phyloP scores from a whole-genome alignment of 306 rosid species.

The Lithocarpus polystachyus region DNA sequence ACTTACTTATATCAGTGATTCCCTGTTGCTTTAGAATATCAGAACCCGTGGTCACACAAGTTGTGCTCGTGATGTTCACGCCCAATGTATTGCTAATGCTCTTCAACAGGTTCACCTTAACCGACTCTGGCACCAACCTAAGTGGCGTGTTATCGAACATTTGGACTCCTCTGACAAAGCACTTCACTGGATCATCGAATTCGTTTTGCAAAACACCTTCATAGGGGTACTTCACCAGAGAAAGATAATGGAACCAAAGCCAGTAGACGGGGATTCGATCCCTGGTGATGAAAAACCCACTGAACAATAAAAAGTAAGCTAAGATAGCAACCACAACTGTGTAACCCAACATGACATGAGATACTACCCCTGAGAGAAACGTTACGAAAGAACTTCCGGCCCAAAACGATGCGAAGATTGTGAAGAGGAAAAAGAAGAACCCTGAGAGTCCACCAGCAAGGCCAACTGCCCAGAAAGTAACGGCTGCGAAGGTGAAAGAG shows the following conservation, averaged over 20 bases:
- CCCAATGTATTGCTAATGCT: constrained; percentile 68
- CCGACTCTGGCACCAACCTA: constrained; percentile 30
- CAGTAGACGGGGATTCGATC: constrained; percentile 75
- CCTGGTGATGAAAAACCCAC: constrained; percentile 80
- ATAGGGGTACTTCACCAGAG: constrained; percentile 86
- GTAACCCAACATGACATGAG: constrained; percentile 85
- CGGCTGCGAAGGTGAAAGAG: constrained; percentile 64
- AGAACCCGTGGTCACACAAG: constrained; percentile 71
- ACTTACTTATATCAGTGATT: constrained; percentile 60
- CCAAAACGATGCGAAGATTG: constrained; percentile 62
- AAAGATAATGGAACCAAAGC: constrained; percentile 87
- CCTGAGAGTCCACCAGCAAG: constrained; percentile 60
- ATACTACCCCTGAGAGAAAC: constrained; percentile 72
- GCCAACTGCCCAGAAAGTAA: constrained; percentile 77
- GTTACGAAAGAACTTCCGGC: constrained; percentile 91
- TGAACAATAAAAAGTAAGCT: constrained; percentile 79
- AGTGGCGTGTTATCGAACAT: constrained; percentile 78
- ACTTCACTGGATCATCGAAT: constrained; percentile 40
- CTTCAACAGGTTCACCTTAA: constrained; percentile 57
- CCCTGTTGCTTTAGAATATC: constrained; percentile 76
- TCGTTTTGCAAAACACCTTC: constrained; percentile 83
- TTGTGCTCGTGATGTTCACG: constrained; percentile 42
- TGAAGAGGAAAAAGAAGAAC: constrained; percentile 54
- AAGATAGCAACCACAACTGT: constrained; percentile 79
- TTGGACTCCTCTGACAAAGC: constrained; percentile 76